These are phyloP conservation scores for Plasmodium relictum DNA, from an alignment of 169 alveolate genomes.

Conservation along the genomic window DNA sequence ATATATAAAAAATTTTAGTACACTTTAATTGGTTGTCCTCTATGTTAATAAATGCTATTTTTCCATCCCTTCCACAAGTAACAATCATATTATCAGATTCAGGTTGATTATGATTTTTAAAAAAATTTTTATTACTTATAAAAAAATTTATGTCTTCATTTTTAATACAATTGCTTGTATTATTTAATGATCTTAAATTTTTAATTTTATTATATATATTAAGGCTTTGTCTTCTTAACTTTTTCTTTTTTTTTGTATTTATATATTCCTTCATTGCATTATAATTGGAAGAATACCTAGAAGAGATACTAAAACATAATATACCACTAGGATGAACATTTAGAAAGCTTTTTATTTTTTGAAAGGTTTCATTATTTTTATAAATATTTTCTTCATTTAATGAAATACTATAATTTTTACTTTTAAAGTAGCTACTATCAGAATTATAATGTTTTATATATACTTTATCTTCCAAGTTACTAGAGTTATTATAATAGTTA, in stretches of 20 bases:
- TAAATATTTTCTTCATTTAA: background rate
- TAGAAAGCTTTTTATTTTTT: background rate
- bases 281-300: background rate
- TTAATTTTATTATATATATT: background rate
- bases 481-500: background rate
- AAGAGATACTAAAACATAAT: background rate
- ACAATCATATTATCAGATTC: background rate
- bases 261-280: no score
- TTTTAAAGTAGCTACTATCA: background rate
- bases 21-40: conserved; percentile 10
- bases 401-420: no score
- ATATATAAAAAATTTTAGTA: conserved; percentile 19
- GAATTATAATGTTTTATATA: background rate
- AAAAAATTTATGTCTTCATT: background rate
- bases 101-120: background rate
- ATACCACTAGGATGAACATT: background rate
- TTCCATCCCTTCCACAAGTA: conserved; percentile 18
- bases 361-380: background rate
- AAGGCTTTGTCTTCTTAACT: background rate
- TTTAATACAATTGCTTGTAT: background rate
- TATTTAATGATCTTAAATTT: background rate
- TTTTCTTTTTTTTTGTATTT: background rate
- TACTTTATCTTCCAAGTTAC: background rate
- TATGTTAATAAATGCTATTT: conserved; percentile 5
- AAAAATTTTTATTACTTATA: background rate